phyloP scores from a whole-genome alignment of 2,329 filamentous ascomycete species.

The Neofusicoccum parvum region DNA sequence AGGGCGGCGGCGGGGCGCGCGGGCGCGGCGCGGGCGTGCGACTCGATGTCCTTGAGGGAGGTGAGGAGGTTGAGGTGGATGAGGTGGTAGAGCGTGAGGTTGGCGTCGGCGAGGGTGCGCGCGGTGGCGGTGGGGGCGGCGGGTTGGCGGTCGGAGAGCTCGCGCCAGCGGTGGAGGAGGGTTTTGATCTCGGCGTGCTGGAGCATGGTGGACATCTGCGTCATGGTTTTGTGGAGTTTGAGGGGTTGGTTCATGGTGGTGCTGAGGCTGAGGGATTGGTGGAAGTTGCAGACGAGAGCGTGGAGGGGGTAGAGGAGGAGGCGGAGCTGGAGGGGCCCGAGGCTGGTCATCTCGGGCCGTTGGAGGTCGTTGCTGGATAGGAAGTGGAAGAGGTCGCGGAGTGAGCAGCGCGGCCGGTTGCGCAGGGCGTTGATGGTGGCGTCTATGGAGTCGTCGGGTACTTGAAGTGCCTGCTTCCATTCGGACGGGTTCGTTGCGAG shows the following conservation, averaged over 20 bases:
- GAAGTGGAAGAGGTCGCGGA: background rate
- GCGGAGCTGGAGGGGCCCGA: background rate
- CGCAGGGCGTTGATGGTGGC: background rate
- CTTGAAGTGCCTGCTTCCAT: slow-evolving; percentile 43
- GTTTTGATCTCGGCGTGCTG: slow-evolving; percentile 51
- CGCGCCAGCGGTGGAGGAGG: slow-evolving; percentile 59
- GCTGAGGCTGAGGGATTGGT: slow-evolving; percentile 57
- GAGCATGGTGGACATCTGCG: slow-evolving; percentile 35
- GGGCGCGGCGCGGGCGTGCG: slow-evolving; percentile 53
- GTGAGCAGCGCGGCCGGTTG: background rate
- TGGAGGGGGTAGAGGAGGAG: background rate
- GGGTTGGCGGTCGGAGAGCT: slow-evolving; percentile 36
- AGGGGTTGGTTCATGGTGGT: slow-evolving; percentile 28
- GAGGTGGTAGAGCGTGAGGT: slow-evolving; percentile 60
- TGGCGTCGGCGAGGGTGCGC: slow-evolving; percentile 45
- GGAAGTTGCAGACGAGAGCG: slow-evolving; percentile 54
- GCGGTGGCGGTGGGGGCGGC: too few species aligned
- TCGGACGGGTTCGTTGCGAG: slow-evolving; percentile 49
- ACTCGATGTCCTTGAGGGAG: slow-evolving; percentile 59
- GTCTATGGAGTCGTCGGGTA: background rate
- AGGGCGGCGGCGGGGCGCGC: slow-evolving; percentile 31
- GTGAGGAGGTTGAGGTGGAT: slow-evolving; percentile 59
- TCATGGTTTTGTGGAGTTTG: slow-evolving; percentile 22
- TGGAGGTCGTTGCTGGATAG: background rate
- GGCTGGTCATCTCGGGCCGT: background rate